These are phyloP conservation scores for Rhipidocladum racemiflorum DNA, from an alignment of 176 grass and related monocot genomes.

Conservation along the genomic window DNA sequence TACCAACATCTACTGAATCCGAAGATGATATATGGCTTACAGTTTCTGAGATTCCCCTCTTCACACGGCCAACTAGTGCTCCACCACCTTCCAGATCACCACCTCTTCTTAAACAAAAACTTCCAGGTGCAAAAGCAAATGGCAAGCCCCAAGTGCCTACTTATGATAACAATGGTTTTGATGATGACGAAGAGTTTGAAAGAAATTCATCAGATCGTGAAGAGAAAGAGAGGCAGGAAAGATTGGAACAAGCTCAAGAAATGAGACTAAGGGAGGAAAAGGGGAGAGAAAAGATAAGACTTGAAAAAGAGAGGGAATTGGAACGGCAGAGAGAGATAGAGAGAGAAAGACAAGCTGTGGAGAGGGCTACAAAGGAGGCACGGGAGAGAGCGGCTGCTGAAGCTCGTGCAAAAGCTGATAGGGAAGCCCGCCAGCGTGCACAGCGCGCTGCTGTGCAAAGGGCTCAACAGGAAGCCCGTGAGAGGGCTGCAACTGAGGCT, in stretches of 20 bases:
- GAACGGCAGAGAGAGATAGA: constrained; percentile 53
- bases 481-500: constrained; percentile 51
- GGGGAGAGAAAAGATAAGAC: constrained; percentile 44
- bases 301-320: constrained; percentile 57
- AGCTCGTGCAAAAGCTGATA: constrained; percentile 67
- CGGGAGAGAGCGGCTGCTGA: constrained; percentile 63
- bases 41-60: constrained; percentile 94
- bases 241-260: constrained; percentile 42
- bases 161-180: constrained; percentile 50
- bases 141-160: constrained; percentile 51
- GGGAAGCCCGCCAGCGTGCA: constrained; percentile 47
- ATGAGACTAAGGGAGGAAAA: constrained; percentile 47
- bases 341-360: constrained; percentile 55
- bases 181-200: constrained; percentile 55
- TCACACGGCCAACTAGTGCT: constrained; percentile 78
- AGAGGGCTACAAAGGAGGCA: constrained; percentile 70
- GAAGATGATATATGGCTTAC: constrained; percentile 89
- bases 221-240: constrained; percentile 47
- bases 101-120: constrained; percentile 57
- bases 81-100: constrained; percentile 78
- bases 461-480: constrained; percentile 57
- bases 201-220: constrained; percentile 44
- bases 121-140: constrained; percentile 34
- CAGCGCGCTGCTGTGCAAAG: constrained; percentile 72
- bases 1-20: constrained; percentile 59